phyloP scores from a whole-genome alignment of 2,329 filamentous ascomycete species.

The Allantophomopsis cytisporea region DNA sequence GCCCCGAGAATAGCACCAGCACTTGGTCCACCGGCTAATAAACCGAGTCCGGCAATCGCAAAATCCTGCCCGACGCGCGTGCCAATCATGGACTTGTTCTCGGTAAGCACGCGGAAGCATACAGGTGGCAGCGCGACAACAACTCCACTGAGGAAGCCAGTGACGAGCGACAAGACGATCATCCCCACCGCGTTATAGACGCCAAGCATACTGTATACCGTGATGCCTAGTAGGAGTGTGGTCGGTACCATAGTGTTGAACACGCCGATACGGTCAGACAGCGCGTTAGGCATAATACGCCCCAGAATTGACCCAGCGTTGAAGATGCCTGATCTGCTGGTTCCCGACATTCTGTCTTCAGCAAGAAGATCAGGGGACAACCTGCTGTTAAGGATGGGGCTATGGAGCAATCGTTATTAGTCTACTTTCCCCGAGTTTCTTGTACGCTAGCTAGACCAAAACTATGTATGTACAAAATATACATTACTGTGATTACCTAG shows the following conservation, averaged over 20 bases:
- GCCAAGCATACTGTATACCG: slow-evolving; percentile 22
- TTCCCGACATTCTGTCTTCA: too few relatives aligned
- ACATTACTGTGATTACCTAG: too few relatives aligned
- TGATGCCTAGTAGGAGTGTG: slow-evolving; percentile 11
- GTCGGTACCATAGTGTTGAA: slow-evolving; percentile 24
- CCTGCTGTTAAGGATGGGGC: too few relatives aligned
- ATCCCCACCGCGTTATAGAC: slow-evolving; percentile 26
- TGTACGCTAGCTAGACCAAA: too few relatives aligned
- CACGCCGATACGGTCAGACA: slow-evolving; percentile 33
- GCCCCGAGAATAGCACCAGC: slow-evolving; percentile 3
- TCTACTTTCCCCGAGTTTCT: too few relatives aligned
- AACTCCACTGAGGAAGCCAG: slow-evolving; percentile 40
- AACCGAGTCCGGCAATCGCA: slow-evolving; percentile 3
- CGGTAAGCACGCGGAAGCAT: slow-evolving; percentile 22
- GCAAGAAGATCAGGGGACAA: too few relatives aligned
- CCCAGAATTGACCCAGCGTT: too few relatives aligned
- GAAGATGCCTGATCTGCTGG: too few relatives aligned
- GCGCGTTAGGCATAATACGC: too few relatives aligned
- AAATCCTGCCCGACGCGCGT: slow-evolving; percentile 23
- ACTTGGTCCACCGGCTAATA: slow-evolving; percentile 3
- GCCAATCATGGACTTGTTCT: slow-evolving; percentile 26
- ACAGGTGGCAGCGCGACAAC: slow-evolving; percentile 26
- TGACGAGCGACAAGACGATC: slow-evolving; percentile 48
- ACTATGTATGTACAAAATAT: too few relatives aligned
- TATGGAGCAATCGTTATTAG: too few relatives aligned